Base-by-base conservation (phyloP, 768 basidiomycete species). In the Clitopilus passeckerianus region DNA sequence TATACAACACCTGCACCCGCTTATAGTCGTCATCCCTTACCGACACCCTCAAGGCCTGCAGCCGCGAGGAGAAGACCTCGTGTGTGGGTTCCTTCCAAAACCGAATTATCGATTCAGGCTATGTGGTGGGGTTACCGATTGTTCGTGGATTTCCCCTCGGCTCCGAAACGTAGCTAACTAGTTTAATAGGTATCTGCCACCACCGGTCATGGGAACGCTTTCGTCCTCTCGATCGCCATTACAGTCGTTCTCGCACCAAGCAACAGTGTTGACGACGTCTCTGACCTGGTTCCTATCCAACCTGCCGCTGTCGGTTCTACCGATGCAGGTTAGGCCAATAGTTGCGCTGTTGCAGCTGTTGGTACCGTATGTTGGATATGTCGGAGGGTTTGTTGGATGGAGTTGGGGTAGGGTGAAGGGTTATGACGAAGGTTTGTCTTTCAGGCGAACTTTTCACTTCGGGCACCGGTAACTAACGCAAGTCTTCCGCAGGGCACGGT, bases 51-150 rank as follows among this genome's bases (percentile, higher is more conserved):
- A 30, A 30, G 27, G 7, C 27, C 37, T 5, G 27, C 27, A 7
- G 27, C 27, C 7, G 37, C 37, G 2, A 41, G 37, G 37, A 41
- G 5, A 41, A 41, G 37, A 41, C 37, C 37, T 2, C 12, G 37
- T 5, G 37, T 81, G 0, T 93, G 91, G 90, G 76, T 90, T 7
- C 91, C 91, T 0, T 90, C 87, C 0, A 75, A 74, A 23, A 87
- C 85, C 0, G 84, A 91, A 61, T 73, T 93, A 12, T 92, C 90
- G 1, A 75, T 91, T 20, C 85, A 93, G 67, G 83, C 86, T 1
- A 81, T 84, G 69, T 94, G 92, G 91, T 84, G 91, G 91, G 92
- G 91, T 0, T 94, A 90, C 69, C 80, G 90, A 58, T 74, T 93
- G 90, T 90, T 65, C 54, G 87, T 70, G 22, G 53, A n/a, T 59